Evolutionary conservation across 2,329 filamentous ascomycete genomes (phyloP), one percentile per base, ranked within the genome.

Genomic region (Claviceps spartinae): DNA sequence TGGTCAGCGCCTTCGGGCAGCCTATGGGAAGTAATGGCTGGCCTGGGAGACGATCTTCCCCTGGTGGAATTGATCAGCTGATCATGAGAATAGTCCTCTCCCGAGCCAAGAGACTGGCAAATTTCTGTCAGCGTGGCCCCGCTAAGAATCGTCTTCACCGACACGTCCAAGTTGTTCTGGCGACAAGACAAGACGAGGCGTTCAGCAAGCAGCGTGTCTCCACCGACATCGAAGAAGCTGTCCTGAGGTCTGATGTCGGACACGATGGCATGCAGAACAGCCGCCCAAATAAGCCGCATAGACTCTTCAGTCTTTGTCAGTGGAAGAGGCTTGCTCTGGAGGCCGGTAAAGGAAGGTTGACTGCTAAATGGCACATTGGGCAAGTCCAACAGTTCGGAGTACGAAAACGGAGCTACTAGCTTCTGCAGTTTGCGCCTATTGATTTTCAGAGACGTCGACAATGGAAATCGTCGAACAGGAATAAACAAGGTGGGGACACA

Each of bases 391-490:
- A 78, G 64, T 53, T 77, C 69, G 2, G 69, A 63, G 5, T 67
- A 67, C 0, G 71, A 69, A 9, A 76, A 54, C 0, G 67, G 66
- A 0, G 67, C 58, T 30, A 72, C 70, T 54, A 72, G 66, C 54
- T 68, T 71, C 52, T 73, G 71, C 7, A 79, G 67, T 50, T 70
- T 70, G 18, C 69, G 64, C 1, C 73, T 67, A 56, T 78, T 72
- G 42, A 78, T 67, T 56, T 79, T 75, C 50, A 78, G 65, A 0
- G 73, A 74, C 0, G 69, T 65, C 0, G 74, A 77, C 22, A 77
- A 58, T 0, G 76, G 76, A 20, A 79, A 66, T 11, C 66, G 59
- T 46, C 67, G 67, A 22, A 79, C 62, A 0, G 76, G 75, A 2
- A 79, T 67, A 48, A 73, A 78, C 2, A 72, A 65, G 1, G 67